Base-by-base conservation (phyloP, 345 rosid genomes). In the Draba incana region DNA sequence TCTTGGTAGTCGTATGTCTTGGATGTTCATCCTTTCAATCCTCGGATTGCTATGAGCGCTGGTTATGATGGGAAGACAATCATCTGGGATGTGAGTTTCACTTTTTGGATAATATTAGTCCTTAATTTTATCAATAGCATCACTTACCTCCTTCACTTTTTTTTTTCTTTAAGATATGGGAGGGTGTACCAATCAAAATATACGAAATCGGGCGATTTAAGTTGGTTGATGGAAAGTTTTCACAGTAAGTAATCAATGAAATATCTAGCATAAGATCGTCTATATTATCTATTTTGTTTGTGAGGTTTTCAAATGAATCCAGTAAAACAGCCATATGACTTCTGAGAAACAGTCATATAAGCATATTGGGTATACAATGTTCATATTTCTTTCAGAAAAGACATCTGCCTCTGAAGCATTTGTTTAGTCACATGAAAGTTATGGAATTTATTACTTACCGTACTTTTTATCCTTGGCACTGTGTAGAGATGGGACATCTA, bases 1-100 rank as follows among this genome's bases (percentile, higher is more conserved):
- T 74, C 39, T 78, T 78, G 66, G 77, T 88, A 94, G 99, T 91
- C 99, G 38, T 94, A 89, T 81, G 99, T 94, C 77, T 82, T 94
- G 84, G 99, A 94, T 83, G 97, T 94, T 67, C 99, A 94, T 78
- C 99, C 99, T 77, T 94, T 82, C 80, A 92, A 94, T 77, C 98
- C 98, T 38, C 86, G 98, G 77, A 89, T 94, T 69, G 98, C 98
- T 14, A 94, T 94, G 99, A 94, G 98, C 60, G 98, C 99, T 78
- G 99, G 99, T 66, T 94, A 94, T 74, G 99, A 94, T 82, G 99
- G 99, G 69, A 84, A 75, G 77, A 90, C 98, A 63, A 94, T 94
- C 66, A 83, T 94, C 70, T 94, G 99, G 98, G 99, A 94, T 86
- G 99, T 94, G 83, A 89, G 99, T 85, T 80, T 45, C 72, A 57